These are phyloP conservation scores for Fusarium goolgardi DNA, from an alignment of 2,329 filamentous ascomycete genomes.

Conservation along the genomic window DNA sequence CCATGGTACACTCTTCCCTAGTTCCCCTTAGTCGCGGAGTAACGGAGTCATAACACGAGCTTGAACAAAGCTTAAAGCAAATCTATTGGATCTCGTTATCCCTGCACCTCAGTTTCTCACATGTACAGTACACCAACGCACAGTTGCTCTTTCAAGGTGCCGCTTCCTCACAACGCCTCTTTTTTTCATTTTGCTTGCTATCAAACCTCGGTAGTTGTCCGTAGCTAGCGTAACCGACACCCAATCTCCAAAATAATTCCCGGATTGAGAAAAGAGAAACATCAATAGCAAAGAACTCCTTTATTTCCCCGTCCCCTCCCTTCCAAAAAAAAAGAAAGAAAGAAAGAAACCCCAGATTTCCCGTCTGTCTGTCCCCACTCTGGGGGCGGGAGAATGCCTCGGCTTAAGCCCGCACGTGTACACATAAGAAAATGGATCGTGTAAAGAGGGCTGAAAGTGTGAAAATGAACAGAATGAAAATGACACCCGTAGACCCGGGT, in stretches of 20 bases:
- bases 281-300: constrained; percentile 23
- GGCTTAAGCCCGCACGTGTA: constrained; percentile 37
- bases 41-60: constrained; percentile 42
- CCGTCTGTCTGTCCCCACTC: not conserved
- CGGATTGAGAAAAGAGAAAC: constrained; percentile 22
- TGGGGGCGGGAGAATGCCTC: constrained; percentile 34
- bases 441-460: not conserved
- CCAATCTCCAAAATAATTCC: constrained; percentile 30
- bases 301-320: constrained; percentile 9
- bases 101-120: constrained; percentile 37
- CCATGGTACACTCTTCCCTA: constrained; percentile 26
- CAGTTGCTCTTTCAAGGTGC: constrained; percentile 27
- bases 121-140: constrained; percentile 38
- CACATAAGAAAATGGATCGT: constrained; percentile 15
- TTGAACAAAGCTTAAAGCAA: constrained; percentile 38
- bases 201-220: constrained; percentile 42
- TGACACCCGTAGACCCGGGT: constrained; percentile 36
- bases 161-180: constrained; percentile 42
- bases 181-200: constrained; percentile 33
- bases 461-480: constrained; percentile 10
- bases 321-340: constrained; percentile 15
- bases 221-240: constrained; percentile 31
- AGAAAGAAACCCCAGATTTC: constrained; percentile 12
- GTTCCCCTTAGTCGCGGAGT: constrained; percentile 29
- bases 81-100: constrained; percentile 43